Evolutionary conservation across 805 yeast species (phyloP), one percentile per base, ranked within the genome.

Genomic region (Danielozyma ontarioensis): DNA sequence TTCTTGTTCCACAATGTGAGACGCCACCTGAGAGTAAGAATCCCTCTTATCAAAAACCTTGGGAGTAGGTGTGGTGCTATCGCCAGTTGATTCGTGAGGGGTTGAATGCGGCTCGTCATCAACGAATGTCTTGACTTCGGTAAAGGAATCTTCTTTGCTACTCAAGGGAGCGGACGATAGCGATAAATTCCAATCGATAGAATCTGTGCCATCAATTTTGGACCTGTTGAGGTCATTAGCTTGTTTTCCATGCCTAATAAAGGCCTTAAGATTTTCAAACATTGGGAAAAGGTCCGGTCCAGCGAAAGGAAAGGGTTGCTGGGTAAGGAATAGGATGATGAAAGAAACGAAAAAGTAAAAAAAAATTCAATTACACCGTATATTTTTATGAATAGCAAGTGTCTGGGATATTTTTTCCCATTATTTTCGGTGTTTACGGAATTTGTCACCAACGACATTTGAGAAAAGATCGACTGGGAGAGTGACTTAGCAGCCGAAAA

Each of bases 171-270:
- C 22, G 8, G 22, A 19, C 8, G 22, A 6, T 10, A 19, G 10
- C 22, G 22, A 6, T 10, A 13, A 5, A 5, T 11, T 7, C 7
- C 8, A 13, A 24, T 12, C 26, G 14, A 24, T 13, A 11, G 14
- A 24, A 5, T 5, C 5, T 11, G 13, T 13, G 6, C 10, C 6
- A 13, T 24, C n/a, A 6, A 6, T 19, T 10, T 19, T 19, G n/a
- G n/a, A 25, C 13, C 22, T 32, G 29, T 41, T 48, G 30, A 41
- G 19, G 19, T 64, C 64, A 45, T 62, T 62, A 41, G 80, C 82
- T 48, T 75, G 77, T 42, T 74, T 75, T 16, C 83, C 83, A 43
- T 77, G 83, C 42, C 83, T 71, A 31, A 76, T 76, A 49, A 76
- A 74, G 44, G 78, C 78, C 46, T 72, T 72, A 41, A 76, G 59